phyloP scores from a whole-genome alignment of 176 grass and related monocot species.

The Triticum dicoccoides region DNA sequence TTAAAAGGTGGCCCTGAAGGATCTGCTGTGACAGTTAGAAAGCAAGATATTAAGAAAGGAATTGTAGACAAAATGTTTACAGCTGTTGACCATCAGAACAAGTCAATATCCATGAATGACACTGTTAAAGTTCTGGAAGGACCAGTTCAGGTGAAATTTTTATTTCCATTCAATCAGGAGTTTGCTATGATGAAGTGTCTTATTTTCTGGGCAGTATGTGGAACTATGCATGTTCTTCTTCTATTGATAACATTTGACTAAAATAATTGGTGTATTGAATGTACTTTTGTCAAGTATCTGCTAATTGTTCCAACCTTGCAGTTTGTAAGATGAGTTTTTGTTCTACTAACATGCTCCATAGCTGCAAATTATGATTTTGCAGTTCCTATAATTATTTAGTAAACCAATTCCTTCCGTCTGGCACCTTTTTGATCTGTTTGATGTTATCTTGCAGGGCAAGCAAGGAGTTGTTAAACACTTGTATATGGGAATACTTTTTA shows the following conservation, averaged over 20 bases:
- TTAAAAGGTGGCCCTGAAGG: conserved; percentile 80
- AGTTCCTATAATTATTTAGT: background rate
- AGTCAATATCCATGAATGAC: conserved; percentile 80
- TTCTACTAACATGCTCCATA: conserved; percentile 23
- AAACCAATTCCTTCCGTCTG: conserved; percentile 16
- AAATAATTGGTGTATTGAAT: conserved; percentile 1
- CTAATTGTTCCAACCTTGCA: background rate
- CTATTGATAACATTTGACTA: conserved; percentile 5
- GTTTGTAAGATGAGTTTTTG: background rate
- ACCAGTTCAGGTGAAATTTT: conserved; percentile 59
- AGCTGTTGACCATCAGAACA: conserved; percentile 72
- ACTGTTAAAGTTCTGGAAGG: conserved; percentile 72
- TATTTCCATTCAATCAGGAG: background rate
- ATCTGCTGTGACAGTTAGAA: conserved; percentile 52
- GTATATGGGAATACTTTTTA: conserved; percentile 88
- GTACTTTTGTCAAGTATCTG: background rate
- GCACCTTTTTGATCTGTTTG: conserved; percentile 18
- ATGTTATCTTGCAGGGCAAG: conserved; percentile 66
- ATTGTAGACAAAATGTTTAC: conserved; percentile 96
- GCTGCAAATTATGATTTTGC: background rate
- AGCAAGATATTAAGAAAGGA: conserved; percentile 70
- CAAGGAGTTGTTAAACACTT: conserved; percentile 92
- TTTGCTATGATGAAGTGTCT: conserved; percentile 9
- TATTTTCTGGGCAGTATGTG: conserved; percentile 12
- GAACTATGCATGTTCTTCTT: background rate